A percentile compares a stretch with the other conserved stretches of the same genome.
phyloP scores from a whole-genome alignment of 169 alveolate species.

The Plasmodium relictum region DNA sequence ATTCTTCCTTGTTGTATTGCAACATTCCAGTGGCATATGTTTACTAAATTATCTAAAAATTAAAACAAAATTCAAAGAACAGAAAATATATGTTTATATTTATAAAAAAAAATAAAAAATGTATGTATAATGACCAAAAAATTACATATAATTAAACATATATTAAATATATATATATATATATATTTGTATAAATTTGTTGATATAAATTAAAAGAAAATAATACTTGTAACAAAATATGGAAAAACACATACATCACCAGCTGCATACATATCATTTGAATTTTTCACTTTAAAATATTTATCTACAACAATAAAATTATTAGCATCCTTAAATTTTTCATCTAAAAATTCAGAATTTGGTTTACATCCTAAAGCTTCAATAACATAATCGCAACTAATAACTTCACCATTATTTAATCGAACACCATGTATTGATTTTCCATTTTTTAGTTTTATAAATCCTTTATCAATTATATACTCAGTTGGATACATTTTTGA shows the following conservation, averaged over 20 bases:
- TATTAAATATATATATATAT: conserved; percentile 3
- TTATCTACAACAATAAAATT: conserved; percentile 81
- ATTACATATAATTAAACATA: background rate
- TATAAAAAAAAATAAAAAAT: background rate
- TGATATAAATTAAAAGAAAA: background rate
- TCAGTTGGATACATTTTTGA: conserved; percentile 75
- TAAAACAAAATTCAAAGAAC: background rate
- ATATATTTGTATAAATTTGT: background rate
- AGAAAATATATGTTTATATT: background rate
- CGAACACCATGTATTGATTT: conserved; percentile 81
- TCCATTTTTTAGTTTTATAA: conserved; percentile 34
- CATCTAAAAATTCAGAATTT: conserved; percentile 77
- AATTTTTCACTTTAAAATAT: conserved; percentile 79
- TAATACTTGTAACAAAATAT: conserved; percentile 79
- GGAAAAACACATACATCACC: conserved; percentile 87
- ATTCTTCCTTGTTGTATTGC: conserved; percentile 89
- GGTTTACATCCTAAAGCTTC: conserved; percentile 87
- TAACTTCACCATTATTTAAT: conserved; percentile 77
- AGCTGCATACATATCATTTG: conserved; percentile 84
- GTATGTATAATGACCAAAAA: background rate
- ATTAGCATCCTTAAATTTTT: conserved; percentile 76
- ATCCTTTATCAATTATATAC: conserved; percentile 42
- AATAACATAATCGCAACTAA: conserved; percentile 84
- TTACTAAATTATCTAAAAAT: conserved; percentile 71
- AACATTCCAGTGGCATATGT: conserved; percentile 88